Evolutionary conservation across 192 early-diverging fungal genomes (phyloP).

Genomic region (Coemansia sp.): DNA sequence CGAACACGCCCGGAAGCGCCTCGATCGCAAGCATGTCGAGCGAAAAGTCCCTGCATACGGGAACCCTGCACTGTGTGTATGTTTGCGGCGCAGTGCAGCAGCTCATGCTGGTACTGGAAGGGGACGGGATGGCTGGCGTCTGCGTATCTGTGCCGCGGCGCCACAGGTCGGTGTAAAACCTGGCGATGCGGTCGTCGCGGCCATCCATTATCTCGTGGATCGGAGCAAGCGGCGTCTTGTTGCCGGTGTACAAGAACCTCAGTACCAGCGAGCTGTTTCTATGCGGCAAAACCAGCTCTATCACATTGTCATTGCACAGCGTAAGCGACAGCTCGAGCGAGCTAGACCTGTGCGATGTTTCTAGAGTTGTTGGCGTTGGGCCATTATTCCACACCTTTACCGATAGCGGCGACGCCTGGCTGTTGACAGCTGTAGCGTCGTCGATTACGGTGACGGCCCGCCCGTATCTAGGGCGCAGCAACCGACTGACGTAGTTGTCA

Average conservation of each 20-base stretch:
- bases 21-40: conserved; percentile 65
- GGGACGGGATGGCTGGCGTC: neutral
- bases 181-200: conserved; percentile 75
- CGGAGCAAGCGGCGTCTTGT: conserved; percentile 67
- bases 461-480: conserved; percentile 62
- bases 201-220: conserved; percentile 70
- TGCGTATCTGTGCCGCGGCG: neutral
- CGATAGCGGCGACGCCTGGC: no score
- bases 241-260: conserved; percentile 65
- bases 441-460: conserved; percentile 43
- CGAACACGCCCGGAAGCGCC: conserved; percentile 73
- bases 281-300: conserved; percentile 43
- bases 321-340: conserved; percentile 6
- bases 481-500: conserved; percentile 61
- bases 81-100: conserved; percentile 21
- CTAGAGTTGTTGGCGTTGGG: neutral
- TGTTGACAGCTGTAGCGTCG: no score
- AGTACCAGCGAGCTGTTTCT: conserved; percentile 69
- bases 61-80: neutral
- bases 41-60: neutral
- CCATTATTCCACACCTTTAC: neutral
- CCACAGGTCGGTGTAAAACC: conserved; percentile 86
- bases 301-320: conserved; percentile 9
- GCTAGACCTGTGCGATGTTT: neutral
- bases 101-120: neutral